Evolutionary conservation across 495 filamentous ascomycete species (phyloP).

Genomic region (Talaromyces borbonicus): DNA sequence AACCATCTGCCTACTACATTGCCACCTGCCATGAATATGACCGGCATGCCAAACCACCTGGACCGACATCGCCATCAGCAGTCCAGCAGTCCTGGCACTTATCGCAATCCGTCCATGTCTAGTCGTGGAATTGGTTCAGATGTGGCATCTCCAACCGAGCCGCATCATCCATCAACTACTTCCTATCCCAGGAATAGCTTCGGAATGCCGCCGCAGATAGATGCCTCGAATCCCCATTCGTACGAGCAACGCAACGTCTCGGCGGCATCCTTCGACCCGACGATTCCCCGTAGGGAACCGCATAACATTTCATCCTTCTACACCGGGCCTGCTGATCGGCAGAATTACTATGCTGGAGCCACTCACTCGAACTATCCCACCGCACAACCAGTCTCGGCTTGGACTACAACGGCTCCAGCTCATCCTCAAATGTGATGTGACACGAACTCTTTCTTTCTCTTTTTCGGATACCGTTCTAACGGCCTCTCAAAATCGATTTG

Average conservation of each 20-base stretch:
- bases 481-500: constrained; percentile 3
- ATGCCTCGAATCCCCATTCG: constrained; percentile 16
- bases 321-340: constrained; percentile 22
- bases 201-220: constrained; percentile 29
- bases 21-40: constrained; percentile 21
- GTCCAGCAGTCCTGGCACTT: constrained; percentile 31
- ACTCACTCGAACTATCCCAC: constrained; percentile 27
- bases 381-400: constrained; percentile 24
- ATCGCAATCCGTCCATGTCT: constrained; percentile 35
- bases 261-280: constrained; percentile 24
- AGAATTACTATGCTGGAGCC: constrained; percentile 29
- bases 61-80: constrained; percentile 33
- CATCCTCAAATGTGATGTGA: constrained; percentile 33
- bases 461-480: constrained; percentile 1
- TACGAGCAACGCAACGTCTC: constrained; percentile 24
- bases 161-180: constrained; percentile 26
- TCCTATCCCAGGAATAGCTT: constrained; percentile 31
- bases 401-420: constrained; percentile 34
- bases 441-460: not conserved
- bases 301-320: constrained; percentile 27
- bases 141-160: constrained; percentile 33
- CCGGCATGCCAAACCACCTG: constrained; percentile 22
- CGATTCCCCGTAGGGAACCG: constrained; percentile 31
- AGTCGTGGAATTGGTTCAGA: constrained; percentile 33
- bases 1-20: constrained; percentile 29